Conservation (phyloP, 2,329 filamentous ascomycete species). For the Delphinella strobiligena region DNA sequence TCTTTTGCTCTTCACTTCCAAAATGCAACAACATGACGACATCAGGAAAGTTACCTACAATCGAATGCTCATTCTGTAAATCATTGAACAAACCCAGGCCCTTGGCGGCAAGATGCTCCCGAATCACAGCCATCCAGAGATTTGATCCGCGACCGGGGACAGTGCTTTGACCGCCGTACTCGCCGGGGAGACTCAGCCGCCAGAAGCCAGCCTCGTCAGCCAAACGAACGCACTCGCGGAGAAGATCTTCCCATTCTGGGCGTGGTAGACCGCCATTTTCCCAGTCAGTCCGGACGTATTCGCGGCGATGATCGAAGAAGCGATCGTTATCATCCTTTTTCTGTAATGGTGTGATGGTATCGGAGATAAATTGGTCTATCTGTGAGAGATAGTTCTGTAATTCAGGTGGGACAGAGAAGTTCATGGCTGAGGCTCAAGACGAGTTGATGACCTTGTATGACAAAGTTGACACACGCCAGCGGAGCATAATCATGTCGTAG, state of each 20-base stretch:
- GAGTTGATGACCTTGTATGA: no score
- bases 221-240: conserved; percentile 35
- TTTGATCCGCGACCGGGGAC: conserved; percentile 35
- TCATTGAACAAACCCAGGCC: conserved; percentile 52
- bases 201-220: conserved; percentile 51
- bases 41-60: conserved; percentile 52
- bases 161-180: conserved; percentile 42
- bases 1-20: conserved; percentile 42
- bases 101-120: conserved; percentile 47
- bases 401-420: no score
- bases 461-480: no score
- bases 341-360: no score
- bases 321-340: conserved; percentile 51
- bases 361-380: no score
- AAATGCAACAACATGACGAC: conserved; percentile 51
- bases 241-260: conserved; percentile 46
- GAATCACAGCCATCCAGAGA: conserved; percentile 51
- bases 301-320: conserved; percentile 55
- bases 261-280: conserved; percentile 44
- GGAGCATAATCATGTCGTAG: no score
- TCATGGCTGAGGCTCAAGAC: no score
- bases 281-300: conserved; percentile 51
- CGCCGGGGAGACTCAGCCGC: conserved; percentile 43
- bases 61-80: conserved; percentile 50
- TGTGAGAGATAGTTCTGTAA: no score